Evolutionary conservation across 2,329 filamentous ascomycete species (phyloP).

Genomic region (Metarhizium album): DNA sequence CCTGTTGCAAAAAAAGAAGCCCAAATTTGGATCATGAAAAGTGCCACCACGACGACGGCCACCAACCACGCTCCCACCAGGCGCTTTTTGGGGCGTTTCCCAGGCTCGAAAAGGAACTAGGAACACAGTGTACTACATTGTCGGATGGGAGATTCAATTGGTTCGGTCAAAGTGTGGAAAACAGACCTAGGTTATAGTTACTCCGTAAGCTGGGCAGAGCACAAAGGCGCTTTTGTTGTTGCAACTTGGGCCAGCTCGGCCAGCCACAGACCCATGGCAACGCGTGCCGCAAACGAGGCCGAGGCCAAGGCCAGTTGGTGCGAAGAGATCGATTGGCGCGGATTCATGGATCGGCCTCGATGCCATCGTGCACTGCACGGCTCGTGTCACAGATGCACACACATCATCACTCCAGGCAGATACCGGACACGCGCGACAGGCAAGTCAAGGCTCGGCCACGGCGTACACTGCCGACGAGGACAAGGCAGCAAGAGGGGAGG

Average conservation of each 20-base stretch:
- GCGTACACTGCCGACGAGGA: no score
- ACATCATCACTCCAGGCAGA: not conserved
- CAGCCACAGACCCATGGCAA: not conserved
- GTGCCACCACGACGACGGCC: no score
- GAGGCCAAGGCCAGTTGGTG: not conserved
- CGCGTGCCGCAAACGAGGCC: not conserved
- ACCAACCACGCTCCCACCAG: no score
- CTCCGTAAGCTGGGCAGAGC: not conserved
- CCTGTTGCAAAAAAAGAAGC: not conserved
- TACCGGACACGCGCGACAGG: no score
- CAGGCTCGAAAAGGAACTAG: no score
- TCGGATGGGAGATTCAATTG: not conserved
- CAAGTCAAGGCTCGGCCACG: no score
- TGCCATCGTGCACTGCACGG: not conserved
- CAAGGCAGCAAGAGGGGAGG: no score
- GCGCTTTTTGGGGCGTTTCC: not conserved
- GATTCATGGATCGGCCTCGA: not conserved
- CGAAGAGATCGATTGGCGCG: not conserved
- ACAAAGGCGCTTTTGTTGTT: not conserved
- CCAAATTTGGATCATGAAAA: not conserved
- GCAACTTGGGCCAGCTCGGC: not conserved
- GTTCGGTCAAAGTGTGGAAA: no score
- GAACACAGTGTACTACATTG: not conserved
- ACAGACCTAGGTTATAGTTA: no score
- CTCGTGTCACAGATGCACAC: not conserved